A percentile compares a stretch with the other conserved stretches of the same genome.
Evolutionary conservation across 345 rosid genomes (phyloP).

Genomic region (Gossypium thurberi): DNA sequence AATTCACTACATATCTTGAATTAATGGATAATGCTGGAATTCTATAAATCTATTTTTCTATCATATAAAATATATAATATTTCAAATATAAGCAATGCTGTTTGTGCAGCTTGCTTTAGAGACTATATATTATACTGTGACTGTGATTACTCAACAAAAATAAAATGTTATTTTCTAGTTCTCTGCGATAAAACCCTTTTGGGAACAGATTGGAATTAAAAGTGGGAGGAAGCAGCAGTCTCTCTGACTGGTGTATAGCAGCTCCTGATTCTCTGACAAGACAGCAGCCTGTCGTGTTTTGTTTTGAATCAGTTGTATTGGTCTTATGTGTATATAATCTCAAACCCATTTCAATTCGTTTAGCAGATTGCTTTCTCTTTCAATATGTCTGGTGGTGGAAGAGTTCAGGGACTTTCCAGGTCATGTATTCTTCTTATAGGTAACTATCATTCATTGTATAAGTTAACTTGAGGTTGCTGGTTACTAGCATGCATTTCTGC

Average conservation of each 20-base stretch:
- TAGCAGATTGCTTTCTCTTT: constrained; percentile 4
- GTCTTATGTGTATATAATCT: not conserved
- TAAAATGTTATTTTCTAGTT: not conserved
- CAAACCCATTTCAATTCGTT: not conserved
- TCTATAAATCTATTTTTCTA: too few species aligned
- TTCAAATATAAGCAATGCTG: not conserved
- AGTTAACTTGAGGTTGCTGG: not conserved
- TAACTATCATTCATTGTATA: constrained; percentile 9
- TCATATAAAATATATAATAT: too few species aligned
- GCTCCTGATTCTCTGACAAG: not conserved
- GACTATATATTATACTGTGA: not conserved
- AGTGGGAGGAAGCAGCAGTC: not conserved
- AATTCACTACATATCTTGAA: too few species aligned
- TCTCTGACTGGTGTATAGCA: not conserved
- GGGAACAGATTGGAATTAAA: not conserved
- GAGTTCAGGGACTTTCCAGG: constrained; percentile 41
- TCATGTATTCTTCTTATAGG: constrained; percentile 79
- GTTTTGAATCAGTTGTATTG: not conserved
- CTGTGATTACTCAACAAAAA: constrained; percentile 6
- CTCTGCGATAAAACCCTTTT: not conserved
- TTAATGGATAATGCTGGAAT: too few species aligned
- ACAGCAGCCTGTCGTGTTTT: not conserved
- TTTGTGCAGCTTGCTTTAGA: not conserved
- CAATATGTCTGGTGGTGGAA: constrained; percentile 34
- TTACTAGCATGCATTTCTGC: not conserved